A percentile compares a stretch with the other conserved stretches of the same genome.
Conservation (phyloP, 768 basidiomycete genomes). For the Boletus edulis region DNA sequence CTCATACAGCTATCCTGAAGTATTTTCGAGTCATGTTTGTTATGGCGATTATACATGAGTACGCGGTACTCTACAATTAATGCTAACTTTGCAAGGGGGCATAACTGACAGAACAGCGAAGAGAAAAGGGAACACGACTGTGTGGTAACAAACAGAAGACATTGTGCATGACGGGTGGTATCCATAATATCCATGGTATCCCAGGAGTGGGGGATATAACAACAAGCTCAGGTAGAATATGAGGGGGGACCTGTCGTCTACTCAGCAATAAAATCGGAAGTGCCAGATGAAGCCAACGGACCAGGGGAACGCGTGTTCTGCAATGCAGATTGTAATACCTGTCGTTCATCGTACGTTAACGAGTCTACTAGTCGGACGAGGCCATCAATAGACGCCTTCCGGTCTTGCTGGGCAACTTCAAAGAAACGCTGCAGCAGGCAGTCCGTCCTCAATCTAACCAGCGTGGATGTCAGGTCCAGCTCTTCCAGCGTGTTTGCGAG, state of each 20-base stretch:
- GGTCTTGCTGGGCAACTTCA: slow-evolving; percentile 68
- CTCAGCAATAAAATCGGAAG: background rate
- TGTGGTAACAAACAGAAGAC: background rate
- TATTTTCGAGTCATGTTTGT: slow-evolving; percentile 8
- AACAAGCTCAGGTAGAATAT: slow-evolving; percentile 29
- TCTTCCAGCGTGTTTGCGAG: slow-evolving; percentile 67
- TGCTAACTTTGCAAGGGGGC: slow-evolving; percentile 3
- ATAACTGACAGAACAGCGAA: slow-evolving; percentile 6
- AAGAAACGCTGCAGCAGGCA: slow-evolving; percentile 65
- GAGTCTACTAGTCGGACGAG: slow-evolving; percentile 70
- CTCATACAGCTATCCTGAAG: background rate
- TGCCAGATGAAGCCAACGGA: slow-evolving; percentile 32
- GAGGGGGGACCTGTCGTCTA: slow-evolving; percentile 38
- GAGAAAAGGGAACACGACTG: background rate
- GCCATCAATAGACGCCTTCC: slow-evolving; percentile 73
- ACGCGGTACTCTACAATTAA: slow-evolving; percentile 18
- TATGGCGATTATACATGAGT: slow-evolving; percentile 17
- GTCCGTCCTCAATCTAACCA: slow-evolving; percentile 67
- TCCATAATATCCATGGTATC: slow-evolving; percentile 10
- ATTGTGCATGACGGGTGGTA: background rate
- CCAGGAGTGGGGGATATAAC: background rate
- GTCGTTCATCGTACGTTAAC: slow-evolving; percentile 71
- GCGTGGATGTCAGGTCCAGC: slow-evolving; percentile 60
- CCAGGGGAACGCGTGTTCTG: slow-evolving; percentile 62
- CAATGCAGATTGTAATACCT: slow-evolving; percentile 55